Evolutionary conservation across 768 basidiomycete species (phyloP).

Genomic region (Mycena rosella): DNA sequence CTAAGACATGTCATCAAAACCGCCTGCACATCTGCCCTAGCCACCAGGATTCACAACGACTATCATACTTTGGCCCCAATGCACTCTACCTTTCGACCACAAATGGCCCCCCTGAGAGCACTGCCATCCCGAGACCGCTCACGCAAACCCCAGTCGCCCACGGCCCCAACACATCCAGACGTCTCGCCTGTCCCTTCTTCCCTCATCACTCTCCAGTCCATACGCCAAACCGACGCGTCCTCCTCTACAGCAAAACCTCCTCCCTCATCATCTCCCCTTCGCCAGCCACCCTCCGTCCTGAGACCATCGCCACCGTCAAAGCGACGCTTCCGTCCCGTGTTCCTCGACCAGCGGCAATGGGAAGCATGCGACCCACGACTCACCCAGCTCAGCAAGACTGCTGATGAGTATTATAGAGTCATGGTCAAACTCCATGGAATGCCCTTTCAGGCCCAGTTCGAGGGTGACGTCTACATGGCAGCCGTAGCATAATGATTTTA

Average conservation of each 20-base stretch:
- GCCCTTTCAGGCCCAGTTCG: neutral
- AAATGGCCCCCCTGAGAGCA: neutral
- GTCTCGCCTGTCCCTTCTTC: too few species aligned
- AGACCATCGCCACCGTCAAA: neutral
- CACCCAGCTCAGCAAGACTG: neutral
- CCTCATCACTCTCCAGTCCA: neutral
- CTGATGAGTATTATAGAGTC: neutral
- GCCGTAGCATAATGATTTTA: too few species aligned
- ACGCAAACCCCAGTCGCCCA: too few species aligned
- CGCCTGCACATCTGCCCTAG: too few species aligned
- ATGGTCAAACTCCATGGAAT: neutral
- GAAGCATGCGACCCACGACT: neutral
- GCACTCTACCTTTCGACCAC: too few species aligned
- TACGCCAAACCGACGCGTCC: neutral
- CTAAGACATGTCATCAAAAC: too few species aligned
- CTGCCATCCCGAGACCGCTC: neutral
- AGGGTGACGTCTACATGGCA: too few species aligned
- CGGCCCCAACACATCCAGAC: too few species aligned
- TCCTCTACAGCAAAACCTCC: too few species aligned
- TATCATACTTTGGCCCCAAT: too few species aligned
- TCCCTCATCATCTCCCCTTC: too few species aligned
- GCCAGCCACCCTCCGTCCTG: neutral
- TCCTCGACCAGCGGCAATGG: neutral
- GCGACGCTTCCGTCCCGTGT: neutral
- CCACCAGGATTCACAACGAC: too few species aligned